Evolutionary conservation across 2,329 filamentous ascomycete genomes (phyloP), one percentile per base, ranked within the genome.

Genomic region (Cladosporium sp.): DNA sequence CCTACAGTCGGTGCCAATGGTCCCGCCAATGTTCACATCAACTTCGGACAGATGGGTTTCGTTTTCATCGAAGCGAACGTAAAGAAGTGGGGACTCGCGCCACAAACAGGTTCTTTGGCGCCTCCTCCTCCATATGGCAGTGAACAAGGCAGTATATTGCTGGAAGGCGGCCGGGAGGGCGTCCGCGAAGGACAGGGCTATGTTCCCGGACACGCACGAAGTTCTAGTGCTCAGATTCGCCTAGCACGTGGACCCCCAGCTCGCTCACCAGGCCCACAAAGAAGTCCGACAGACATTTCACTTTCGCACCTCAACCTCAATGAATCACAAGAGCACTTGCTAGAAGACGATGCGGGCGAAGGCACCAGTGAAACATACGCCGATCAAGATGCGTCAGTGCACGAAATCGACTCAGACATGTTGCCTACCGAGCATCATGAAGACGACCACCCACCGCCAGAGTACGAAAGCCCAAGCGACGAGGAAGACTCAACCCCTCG

Each of bases 31-130:
- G 82, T 98, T 1, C 92, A 98, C 66, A 93, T 97, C 65, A 98
- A 98, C 68, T 94, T 98, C 67, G 93, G 93, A 7, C 93, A 98
- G 67, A 88, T 93, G 64, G 93, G 93, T 29, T 98, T 97, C 65
- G 93, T 98, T 42, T 98, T 97, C 65, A 97, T 98, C 60, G 93
- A 98, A 71, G 93, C 92, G 55, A 98, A 98, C 63, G 93, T 98
- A 53, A 98, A 98, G 82, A 98, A 97, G 76, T 98, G 93, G 93
- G 93, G 93, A 2, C 75, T 98, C 49, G 93, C 93, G 41, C 93
- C 93, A 4, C 94, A 94, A 79, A 96, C 89, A 1, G 93, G 93
- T 52, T 95, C 89, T 62, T 77, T 98, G 53, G 93, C 93, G 22
- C 93, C 93, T 13, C 93, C 93, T 38, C 93, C 93, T 43, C 93